Base-by-base conservation (phyloP, 1,284 basidiomycete species). In the Somion occarium region DNA sequence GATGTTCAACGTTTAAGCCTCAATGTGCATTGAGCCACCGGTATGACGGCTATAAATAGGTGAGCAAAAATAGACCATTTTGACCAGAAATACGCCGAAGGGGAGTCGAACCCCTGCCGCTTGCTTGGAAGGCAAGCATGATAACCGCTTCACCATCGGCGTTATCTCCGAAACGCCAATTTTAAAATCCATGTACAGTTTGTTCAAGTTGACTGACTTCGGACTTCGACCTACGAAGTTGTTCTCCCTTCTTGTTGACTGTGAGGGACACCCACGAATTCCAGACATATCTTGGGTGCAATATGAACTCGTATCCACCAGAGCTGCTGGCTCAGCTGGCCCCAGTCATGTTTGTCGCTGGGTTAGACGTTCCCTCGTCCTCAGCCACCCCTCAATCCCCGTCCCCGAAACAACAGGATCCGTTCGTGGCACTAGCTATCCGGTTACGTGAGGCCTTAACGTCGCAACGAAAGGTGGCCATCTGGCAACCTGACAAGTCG, bases 261-360 rank as follows among this genome's bases (percentile, higher is more conserved):
- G n/a, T n/a, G n/a, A n/a, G n/a, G n/a, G n/a, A 34, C 7, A 15
- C 15, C 30, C 30, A 15, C 15, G 30, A 34, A 34, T 15, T 34
- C 30, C 15, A 34, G 30, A 15, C 30, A 7, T 7, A 34, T 15
- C 15, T 34, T 34, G 30, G 15, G 7, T 34, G 30, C 15, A 48
- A 11, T 18, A 94, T 94, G 92, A 94, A 94, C 68, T 92, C 91
- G 23, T 94, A 94, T 72, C 91, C 91, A 12, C 74, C 80, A 52
- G 91, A 93, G 70, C 73, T 94, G 52, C 74, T 95, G 56, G 76
- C 80, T 41, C 93, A 96, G 67, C 82, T 92, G 47, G 85, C 83
- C 34, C 94, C 94, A 22, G 83, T 96, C 46, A 90, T 97, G 88
- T 96, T 96, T 64, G 87, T 94, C 25, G 91, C 91, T 22, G 93